phyloP scores from a whole-genome alignment of 768 basidiomycete genomes.

The Postia placenta region DNA sequence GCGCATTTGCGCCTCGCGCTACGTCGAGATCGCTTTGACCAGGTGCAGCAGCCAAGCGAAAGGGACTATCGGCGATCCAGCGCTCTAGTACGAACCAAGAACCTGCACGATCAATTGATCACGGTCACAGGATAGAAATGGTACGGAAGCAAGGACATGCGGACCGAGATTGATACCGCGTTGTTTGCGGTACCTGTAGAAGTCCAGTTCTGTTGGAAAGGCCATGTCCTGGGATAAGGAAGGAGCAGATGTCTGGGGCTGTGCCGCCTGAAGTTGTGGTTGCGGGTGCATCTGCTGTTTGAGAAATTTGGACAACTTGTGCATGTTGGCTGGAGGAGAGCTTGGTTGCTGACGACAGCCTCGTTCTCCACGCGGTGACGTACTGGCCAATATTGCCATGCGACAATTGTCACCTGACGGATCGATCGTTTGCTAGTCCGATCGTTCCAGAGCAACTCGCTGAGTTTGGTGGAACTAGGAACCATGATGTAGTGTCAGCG shows the following conservation, averaged over 20 bases:
- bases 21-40: conserved; percentile 68
- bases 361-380: not conserved
- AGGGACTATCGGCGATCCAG: conserved; percentile 66
- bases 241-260: not conserved
- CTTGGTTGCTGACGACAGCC: not conserved
- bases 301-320: conserved; percentile 9
- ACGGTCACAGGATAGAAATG: conserved; percentile 5
- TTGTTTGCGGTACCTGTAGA: conserved; percentile 63
- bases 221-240: not conserved
- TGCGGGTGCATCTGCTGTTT: conserved; percentile 1
- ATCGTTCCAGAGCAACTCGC: not conserved
- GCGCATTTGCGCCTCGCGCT: conserved; percentile 44
- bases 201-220: conserved; percentile 19
- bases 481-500: too few species aligned
- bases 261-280: not conserved
- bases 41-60: conserved; percentile 42
- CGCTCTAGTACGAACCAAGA: conserved; percentile 77
- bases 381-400: not conserved
- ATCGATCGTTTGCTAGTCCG: not conserved
- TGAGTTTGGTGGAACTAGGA: not conserved
- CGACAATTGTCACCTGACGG: not conserved
- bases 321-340: conserved; percentile 9
- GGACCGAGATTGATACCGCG: conserved; percentile 79
- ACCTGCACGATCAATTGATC: conserved; percentile 32
- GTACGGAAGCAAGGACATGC: conserved; percentile 14